phyloP scores from a whole-genome alignment of 768 basidiomycete genomes.

The Lactarius deliciosus region DNA sequence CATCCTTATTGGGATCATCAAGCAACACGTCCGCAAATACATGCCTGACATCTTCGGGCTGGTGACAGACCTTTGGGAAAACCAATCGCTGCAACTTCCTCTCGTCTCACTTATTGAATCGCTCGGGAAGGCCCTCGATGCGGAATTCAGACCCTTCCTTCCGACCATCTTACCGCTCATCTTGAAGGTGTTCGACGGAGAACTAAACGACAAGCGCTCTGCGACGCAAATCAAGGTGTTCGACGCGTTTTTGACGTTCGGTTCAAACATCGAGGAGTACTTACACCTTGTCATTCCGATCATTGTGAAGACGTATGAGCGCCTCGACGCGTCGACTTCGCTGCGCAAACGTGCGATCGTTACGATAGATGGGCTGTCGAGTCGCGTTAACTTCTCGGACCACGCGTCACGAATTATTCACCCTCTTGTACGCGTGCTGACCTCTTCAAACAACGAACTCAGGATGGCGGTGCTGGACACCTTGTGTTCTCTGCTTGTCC shows the following conservation, averaged over 20 bases:
- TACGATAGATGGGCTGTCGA: constrained; percentile 86
- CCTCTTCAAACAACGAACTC: constrained; percentile 71
- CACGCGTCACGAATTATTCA: constrained; percentile 97
- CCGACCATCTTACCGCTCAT: constrained; percentile 87
- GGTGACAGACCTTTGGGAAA: constrained; percentile 91
- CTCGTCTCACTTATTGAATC: constrained; percentile 92
- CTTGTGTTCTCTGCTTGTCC: constrained; percentile 85
- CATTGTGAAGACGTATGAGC: constrained; percentile 88
- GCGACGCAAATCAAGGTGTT: constrained; percentile 87
- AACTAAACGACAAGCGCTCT: constrained; percentile 74
- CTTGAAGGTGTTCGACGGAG: constrained; percentile 89
- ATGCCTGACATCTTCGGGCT: constrained; percentile 81
- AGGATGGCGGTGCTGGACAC: constrained; percentile 89
- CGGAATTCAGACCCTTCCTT: constrained; percentile 96
- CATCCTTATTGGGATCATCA: constrained; percentile 93
- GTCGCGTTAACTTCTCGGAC: constrained; percentile 95
- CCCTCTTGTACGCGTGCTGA: constrained; percentile 86
- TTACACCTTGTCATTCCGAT: constrained; percentile 95
- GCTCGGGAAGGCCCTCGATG: constrained; percentile 88
- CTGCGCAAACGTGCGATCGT: constrained; percentile 88
- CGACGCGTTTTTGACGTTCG: constrained; percentile 93
- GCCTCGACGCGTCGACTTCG: constrained; percentile 65
- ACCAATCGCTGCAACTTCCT: constrained; percentile 77
- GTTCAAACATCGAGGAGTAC: constrained; percentile 96
- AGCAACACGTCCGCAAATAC: constrained; percentile 94